Conservation (phyloP, 2,329 filamentous ascomycete genomes). For the Alternaria sp. region DNA sequence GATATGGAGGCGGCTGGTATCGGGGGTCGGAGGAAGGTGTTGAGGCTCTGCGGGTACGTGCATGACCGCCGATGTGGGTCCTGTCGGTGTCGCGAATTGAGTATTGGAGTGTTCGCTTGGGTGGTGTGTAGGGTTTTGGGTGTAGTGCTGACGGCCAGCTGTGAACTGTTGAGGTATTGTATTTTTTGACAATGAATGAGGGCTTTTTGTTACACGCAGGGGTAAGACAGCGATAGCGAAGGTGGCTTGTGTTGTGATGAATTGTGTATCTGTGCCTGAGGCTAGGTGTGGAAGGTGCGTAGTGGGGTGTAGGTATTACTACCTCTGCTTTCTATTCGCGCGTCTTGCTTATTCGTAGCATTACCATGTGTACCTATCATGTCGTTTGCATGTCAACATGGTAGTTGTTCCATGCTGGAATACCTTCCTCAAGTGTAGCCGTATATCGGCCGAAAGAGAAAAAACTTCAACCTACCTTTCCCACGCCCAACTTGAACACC, state of each 20-base stretch:
- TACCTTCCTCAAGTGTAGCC: neutral
- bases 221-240: neutral
- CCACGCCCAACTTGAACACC: neutral
- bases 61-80: neutral
- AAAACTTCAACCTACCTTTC: neutral
- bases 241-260: neutral
- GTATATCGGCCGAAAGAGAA: neutral
- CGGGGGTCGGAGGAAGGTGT: neutral
- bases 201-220: neutral
- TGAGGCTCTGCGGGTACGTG: conserved; percentile 3
- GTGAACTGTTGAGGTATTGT: neutral
- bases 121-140: neutral
- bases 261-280: neutral
- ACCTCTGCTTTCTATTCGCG: no score
- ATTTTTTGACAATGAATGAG: neutral
- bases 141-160: neutral
- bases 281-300: neutral
- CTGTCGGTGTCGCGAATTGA: neutral
- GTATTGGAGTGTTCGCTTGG: neutral
- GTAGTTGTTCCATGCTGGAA: neutral
- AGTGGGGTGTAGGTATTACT: neutral
- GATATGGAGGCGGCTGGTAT: neutral
- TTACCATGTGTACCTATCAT: neutral
- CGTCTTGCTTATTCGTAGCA: neutral
- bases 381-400: neutral